Evolutionary conservation across 2,329 filamentous ascomycete species (phyloP), one percentile per base, ranked within the genome.

Genomic region (Beauveria sp.): DNA sequence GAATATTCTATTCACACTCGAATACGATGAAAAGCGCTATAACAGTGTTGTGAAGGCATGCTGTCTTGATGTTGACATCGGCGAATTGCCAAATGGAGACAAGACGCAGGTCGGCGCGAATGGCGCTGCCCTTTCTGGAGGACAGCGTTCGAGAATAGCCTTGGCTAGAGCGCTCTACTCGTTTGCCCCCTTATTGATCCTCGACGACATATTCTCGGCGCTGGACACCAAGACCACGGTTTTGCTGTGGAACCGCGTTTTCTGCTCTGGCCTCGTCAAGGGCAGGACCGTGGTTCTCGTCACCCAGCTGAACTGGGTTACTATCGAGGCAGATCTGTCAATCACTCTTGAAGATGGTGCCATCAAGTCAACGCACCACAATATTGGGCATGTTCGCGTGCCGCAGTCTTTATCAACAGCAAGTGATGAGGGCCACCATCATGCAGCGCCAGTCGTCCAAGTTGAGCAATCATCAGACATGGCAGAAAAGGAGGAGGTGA

Each of bases 201-300:
- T 86, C 1, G 83, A 86, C 63, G 83, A 86, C 61, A 77, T 85
- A 3, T 83, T 86, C 65, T 82, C 82, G 1, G 83, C 83, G 0
- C 73, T 86, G 0, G 83, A 86, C 66, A 77, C 83, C n/a, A 83
- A 83, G 65, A 86, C 84, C 0, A 78, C 81, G 1, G 79, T 80
- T n/a, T 72, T 76, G 2, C 74, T 86, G 1, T 86, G 82, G 78
- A 77, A 82, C 61, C 74, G 78, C 60, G 84, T 81, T 65, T 86
- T 86, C 66, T 84, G 82, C 62, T 75, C 77, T 46, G 80, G 83
- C 47, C 67, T 86, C 26, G 73, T 86, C 9, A 74, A 74, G 22
- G 80, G 78, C 9, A 75, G 83, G 42, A 86, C 83, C 1, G 76
- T 80, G 1, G 77, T 86, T 7, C 73, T 86, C 16, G 83, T 86